Conservation (phyloP, 2,329 filamentous ascomycete genomes). For the Sordariomycetes sp. region DNA sequence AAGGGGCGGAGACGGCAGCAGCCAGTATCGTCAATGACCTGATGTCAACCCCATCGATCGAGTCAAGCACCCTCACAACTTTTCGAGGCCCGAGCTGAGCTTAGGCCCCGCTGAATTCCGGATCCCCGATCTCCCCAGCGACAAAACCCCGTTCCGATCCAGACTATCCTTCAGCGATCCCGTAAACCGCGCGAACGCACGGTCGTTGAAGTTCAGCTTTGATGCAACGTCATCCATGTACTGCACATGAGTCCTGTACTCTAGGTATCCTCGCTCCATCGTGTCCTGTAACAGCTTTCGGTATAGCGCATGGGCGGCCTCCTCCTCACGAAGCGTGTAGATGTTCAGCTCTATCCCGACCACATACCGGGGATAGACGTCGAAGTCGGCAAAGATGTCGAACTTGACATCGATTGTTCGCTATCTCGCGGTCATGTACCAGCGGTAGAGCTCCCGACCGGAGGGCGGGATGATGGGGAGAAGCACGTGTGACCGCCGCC, state of each 20-base stretch:
- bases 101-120: constrained; percentile 9
- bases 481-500: not conserved
- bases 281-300: constrained; percentile 9
- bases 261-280: not conserved
- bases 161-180: constrained; percentile 23
- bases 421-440: constrained; percentile 1
- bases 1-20: no score
- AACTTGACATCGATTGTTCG: constrained; percentile 1
- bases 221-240: constrained; percentile 19
- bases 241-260: constrained; percentile 1
- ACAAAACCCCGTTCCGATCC: constrained; percentile 22
- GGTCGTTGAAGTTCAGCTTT: constrained; percentile 22
- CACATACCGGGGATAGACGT: constrained; percentile 8
- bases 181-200: constrained; percentile 22
- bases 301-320: not conserved
- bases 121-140: constrained; percentile 23
- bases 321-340: not conserved
- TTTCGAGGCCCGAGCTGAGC: not conserved
- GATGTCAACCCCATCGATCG: no score
- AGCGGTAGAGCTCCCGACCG: not conserved
- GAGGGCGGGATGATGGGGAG: constrained; percentile 3
- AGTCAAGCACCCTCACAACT: not conserved
- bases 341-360: constrained; percentile 5
- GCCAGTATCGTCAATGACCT: no score
- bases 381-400: constrained; percentile 7